Base-by-base conservation (phyloP, 306 rosid genomes). In the Corylus avellana region DNA sequence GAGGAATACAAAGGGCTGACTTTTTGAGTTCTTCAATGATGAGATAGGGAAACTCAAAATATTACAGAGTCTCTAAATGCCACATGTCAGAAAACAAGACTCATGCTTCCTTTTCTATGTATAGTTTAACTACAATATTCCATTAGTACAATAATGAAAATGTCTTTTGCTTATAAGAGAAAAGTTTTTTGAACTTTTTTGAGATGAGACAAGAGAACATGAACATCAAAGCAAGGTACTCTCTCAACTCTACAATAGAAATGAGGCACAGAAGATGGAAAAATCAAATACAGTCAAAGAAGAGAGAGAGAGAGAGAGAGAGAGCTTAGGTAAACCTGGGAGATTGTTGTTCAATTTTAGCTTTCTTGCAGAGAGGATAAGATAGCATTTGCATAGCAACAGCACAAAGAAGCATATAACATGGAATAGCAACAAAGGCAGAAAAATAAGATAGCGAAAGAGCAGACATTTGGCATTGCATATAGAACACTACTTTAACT, bases 401-500 rank as follows among this genome's bases (percentile, higher is more conserved):
- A 39, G 18, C 22, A 37, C 5, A 57, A 14, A 16, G 8, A 66
- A n/a, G 59, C 48, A 44, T 63, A 70, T 3, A 66, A 58, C 50
- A 35, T 59, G 80, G 77, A 61, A 72, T 56, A 54, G 58, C 11
- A 79, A 76, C 42, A 6, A 48, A 70, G 44, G 42, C 39, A 83
- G 35, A 22, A 49, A 73, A 68, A 76, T 59, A 59, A 61, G 35
- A 49, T 8, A 73, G 49, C 22, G 0, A 9, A 1, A 77, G 44
- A 63, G 44, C 44, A 39, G 44, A 49, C 49, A 76, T 57, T 27
- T 37, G 12, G 12, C 50, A 67, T 39, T 4, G 49, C 72, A 67
- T 37, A 67, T 39, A 39, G 27, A 67, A 80, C 76, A 58, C 58
- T 74, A 76, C 55, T 74, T 71, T 77, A 70, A 82, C 79, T 74